Conservation (phyloP, 23 red algal species). For the Gracilaria gracilis region DNA sequence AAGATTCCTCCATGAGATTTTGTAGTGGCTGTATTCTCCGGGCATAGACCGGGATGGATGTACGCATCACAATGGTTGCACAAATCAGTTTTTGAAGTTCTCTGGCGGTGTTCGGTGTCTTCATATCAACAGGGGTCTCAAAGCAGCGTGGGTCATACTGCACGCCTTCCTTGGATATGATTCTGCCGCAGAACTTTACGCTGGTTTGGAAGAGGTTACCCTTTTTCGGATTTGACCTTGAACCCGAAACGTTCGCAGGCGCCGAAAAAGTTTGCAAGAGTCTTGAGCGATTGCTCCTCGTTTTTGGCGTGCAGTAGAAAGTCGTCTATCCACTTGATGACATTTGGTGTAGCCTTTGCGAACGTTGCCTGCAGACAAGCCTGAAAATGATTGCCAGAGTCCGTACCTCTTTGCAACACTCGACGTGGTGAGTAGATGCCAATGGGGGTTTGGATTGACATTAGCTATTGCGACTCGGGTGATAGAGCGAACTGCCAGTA, state of each 20-base stretch:
- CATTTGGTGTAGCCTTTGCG: background rate
- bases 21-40: constrained; percentile 3
- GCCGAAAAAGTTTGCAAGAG: constrained; percentile 8
- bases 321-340: constrained; percentile 42
- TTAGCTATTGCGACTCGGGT: constrained; percentile 8
- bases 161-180: constrained; percentile 31
- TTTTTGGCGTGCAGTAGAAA: constrained; percentile 24
- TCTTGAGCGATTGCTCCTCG: background rate
- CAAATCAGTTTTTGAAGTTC: constrained; percentile 39
- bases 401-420: constrained; percentile 36
- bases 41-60: constrained; percentile 30
- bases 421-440: constrained; percentile 31
- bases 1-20: constrained; percentile 5
- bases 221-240: background rate
- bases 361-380: constrained; percentile 7
- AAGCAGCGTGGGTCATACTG: background rate
- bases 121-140: constrained; percentile 7
- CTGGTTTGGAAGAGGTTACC: constrained; percentile 13
- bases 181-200: constrained; percentile 30
- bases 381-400: constrained; percentile 52
- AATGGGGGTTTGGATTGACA: constrained; percentile 43
- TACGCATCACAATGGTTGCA: no score
- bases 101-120: background rate
- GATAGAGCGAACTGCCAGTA: constrained; percentile 27
- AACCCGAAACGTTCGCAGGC: constrained; percentile 1